phyloP scores from a whole-genome alignment of 805 yeast species.

The Gaillardinia entomophila region DNA sequence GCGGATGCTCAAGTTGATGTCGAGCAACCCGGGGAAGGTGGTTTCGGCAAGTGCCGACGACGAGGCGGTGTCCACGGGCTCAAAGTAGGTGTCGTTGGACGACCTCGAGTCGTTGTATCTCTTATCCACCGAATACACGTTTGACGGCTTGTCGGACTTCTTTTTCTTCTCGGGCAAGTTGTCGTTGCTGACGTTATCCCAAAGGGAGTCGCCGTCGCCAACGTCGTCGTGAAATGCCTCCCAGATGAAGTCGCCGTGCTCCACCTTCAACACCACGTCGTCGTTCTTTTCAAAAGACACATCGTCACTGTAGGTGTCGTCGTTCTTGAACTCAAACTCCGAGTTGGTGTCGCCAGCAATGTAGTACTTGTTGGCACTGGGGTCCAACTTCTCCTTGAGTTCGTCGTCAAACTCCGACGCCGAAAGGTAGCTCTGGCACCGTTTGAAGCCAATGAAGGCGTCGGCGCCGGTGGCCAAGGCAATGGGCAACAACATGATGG shows the following conservation, averaged over 20 bases:
- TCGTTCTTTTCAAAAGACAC: conserved; percentile 1
- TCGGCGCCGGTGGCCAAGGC: conserved; percentile 42
- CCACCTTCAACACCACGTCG: conserved; percentile 15
- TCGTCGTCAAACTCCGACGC: conserved; percentile 11
- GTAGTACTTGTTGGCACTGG: background rate
- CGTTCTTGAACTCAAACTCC: conserved; percentile 3
- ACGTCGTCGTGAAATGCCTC: conserved; percentile 21
- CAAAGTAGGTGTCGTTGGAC: conserved; percentile 9
- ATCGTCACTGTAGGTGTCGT: conserved; percentile 1
- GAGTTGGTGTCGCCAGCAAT: conserved; percentile 4
- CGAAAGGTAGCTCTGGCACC: conserved; percentile 17
- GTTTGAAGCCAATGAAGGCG: conserved; percentile 34
- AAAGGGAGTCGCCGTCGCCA: conserved; percentile 12
- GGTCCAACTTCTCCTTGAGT: conserved; percentile 23
- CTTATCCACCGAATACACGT: conserved; percentile 1
- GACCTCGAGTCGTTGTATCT: conserved; percentile 2
- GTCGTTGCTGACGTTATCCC: conserved; percentile 14
- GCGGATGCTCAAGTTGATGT: conserved; percentile 25
- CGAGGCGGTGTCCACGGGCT: background rate
- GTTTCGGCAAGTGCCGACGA: background rate
- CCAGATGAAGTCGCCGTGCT: conserved; percentile 26
- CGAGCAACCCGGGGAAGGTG: conserved; percentile 26
- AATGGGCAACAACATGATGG: conserved; percentile 37
- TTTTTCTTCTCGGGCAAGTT: conserved; percentile 2
- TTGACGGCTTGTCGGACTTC: conserved; percentile 4